Base-by-base conservation (phyloP, 257 asterid genomes). In the Solanum pennellii region DNA sequence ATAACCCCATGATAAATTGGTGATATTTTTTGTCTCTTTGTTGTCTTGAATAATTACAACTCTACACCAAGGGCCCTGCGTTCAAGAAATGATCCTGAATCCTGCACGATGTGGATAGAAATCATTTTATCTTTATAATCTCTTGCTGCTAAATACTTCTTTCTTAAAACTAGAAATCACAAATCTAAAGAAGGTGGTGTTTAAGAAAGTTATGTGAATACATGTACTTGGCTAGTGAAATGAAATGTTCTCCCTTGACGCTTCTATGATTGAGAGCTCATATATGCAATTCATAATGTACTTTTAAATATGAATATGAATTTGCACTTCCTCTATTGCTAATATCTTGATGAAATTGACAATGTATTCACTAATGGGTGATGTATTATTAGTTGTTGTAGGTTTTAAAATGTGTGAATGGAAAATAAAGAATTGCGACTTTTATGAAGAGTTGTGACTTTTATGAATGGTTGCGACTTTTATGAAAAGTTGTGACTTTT, bases 1-100 rank as follows among this genome's bases (percentile, higher is more conserved):
- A 91, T 94, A 93, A 86, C 97, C 96, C 96, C 95, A 96, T 25
- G 92, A 86, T 88, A 87, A 56, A 85, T 75, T 82, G 65, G 95
- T 89, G 72, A 95, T 86, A 74, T 90, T 74, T 52, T 77, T 85
- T 7, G 29, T 29, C 39, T 45, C 88, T 18, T 88, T 65, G 60
- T 83, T 85, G 75, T 90, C 89, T 87, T 89, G 91, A 74, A 94
- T 89, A 79, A 87, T 90, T 82, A 92, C 96, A 27, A 86, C 85
- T 84, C 37, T 86, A 93, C 59, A 83, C 98, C 99, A 23, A 91
- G 90, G 31, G 91, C 89, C 86, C 93, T 89, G 23, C 85, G 93
- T 94, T 95, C 98, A 92, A 95, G 90, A 90, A 35, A 87, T 76
- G 98, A 91, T 71, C 98, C 98, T 20, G 98, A 94, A 90, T 96